These are phyloP conservation scores for Russula compacta DNA, from an alignment of 768 basidiomycete genomes.

Conservation along the genomic window DNA sequence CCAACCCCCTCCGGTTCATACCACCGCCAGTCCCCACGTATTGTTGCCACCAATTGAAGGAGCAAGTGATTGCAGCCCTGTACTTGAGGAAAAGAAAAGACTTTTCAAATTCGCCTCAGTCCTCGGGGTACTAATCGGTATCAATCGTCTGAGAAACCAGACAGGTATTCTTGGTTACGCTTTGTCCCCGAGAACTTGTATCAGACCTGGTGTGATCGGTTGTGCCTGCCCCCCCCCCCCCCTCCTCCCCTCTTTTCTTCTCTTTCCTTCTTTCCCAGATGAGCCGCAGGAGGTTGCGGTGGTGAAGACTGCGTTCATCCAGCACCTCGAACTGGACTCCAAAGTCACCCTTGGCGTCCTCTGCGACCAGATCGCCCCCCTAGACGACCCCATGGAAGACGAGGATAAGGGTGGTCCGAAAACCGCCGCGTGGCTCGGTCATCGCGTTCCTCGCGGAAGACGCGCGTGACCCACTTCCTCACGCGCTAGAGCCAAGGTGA, in stretches of 20 bases:
- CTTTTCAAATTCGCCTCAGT: too few relatives aligned
- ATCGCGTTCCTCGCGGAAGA: conserved; percentile 48
- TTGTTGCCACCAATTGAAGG: too few relatives aligned
- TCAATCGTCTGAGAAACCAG: too few relatives aligned
- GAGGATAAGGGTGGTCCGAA: conserved; percentile 49
- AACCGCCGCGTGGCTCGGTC: conserved; percentile 49
- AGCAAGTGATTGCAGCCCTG: too few relatives aligned
- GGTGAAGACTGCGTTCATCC: conserved; percentile 49
- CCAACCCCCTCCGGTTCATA: too few relatives aligned
- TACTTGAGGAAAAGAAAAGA: too few relatives aligned
- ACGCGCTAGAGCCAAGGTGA: conserved; percentile 33
- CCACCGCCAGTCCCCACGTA: too few relatives aligned
- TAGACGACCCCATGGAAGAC: conserved; percentile 43
- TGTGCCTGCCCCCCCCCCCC: neutral
- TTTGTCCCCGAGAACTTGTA: too few relatives aligned
- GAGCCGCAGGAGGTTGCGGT: conserved; percentile 56
- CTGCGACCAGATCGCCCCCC: conserved; percentile 54
- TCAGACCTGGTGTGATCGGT: too few relatives aligned
- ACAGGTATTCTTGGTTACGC: too few relatives aligned
- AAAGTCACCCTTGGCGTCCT: conserved; percentile 53
- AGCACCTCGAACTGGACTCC: conserved; percentile 59
- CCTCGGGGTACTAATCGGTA: too few relatives aligned
- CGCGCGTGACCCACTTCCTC: conserved; percentile 40
- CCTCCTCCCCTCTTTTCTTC: neutral
- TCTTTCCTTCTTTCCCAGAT: conserved; percentile 30